Conservation (phyloP, 2,329 filamentous ascomycete species). For the Colletotrichum sp. region DNA sequence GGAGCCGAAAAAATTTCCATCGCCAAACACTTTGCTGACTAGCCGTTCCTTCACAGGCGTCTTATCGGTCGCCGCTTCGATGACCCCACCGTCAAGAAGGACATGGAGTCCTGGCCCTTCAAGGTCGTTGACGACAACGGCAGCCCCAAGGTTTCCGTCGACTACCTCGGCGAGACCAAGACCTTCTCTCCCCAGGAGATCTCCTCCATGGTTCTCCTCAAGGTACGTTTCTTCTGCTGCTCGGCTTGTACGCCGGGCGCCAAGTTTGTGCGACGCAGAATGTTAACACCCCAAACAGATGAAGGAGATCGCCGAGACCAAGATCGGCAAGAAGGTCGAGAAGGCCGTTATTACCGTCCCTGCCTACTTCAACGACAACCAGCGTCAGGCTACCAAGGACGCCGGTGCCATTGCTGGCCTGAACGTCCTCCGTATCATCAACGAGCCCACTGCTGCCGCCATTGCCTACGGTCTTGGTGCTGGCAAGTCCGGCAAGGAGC, state of each 20-base stretch:
- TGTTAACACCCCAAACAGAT: constrained; percentile 63
- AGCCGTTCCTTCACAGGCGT: constrained; percentile 66
- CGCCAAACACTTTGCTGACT: constrained; percentile 10
- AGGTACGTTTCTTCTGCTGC: constrained; percentile 63
- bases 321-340: constrained; percentile 98
- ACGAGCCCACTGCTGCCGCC: constrained; percentile 97
- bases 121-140: constrained; percentile 91
- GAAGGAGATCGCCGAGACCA: constrained; percentile 98
- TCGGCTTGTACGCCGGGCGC: neutral
- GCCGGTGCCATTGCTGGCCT: constrained; percentile 96
- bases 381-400: constrained; percentile 99
- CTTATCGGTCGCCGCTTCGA: constrained; percentile 96
- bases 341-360: constrained; percentile 99
- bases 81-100: constrained; percentile 97
- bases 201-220: constrained; percentile 97
- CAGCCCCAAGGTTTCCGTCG: constrained; percentile 90
- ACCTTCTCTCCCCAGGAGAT: constrained; percentile 98
- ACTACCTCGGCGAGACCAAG: constrained; percentile 96
- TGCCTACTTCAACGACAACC: constrained; percentile 99
- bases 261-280: neutral
- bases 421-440: constrained; percentile 99
- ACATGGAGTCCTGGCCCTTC: constrained; percentile 99
- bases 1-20: neutral
- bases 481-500: constrained; percentile 96
- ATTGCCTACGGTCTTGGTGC: constrained; percentile 97